Percentiles rank a stretch among this genome's conserved stretches.
Conservation (phyloP, 1,284 basidiomycete genomes). For the Stygiomarasmius scandens region DNA sequence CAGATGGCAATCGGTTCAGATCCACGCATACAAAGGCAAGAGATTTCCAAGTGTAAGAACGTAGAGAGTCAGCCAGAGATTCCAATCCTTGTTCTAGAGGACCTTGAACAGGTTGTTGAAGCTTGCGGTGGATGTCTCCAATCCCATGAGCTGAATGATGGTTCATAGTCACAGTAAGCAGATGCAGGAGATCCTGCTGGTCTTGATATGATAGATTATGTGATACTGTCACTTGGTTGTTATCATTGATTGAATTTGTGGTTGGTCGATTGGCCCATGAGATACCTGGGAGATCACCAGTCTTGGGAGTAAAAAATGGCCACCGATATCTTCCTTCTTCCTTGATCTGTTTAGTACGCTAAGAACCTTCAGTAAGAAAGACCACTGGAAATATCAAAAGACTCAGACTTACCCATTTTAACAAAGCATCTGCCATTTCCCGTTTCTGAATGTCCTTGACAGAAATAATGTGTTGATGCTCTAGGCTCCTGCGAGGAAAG, state of each 20-base stretch:
- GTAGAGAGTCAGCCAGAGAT: neutral
- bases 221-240: neutral
- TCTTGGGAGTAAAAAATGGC: constrained; percentile 10
- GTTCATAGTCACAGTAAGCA: constrained; percentile 1
- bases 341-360: neutral
- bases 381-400: neutral
- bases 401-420: constrained; percentile 5
- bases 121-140: constrained; percentile 5
- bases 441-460: neutral
- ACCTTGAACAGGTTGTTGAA: neutral
- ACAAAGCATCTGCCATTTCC: constrained; percentile 2
- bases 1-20: constrained; percentile 5
- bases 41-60: neutral
- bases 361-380: neutral
- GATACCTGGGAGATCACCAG: neutral
- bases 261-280: constrained; percentile 1
- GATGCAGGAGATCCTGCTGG: neutral
- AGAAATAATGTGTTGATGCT: neutral
- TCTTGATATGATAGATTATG: neutral
- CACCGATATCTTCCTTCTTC: constrained; percentile 2
- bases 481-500: neutral
- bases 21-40: constrained; percentile 11
- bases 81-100: neutral
- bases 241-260: neutral
- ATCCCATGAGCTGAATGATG: constrained; percentile 5